Percentiles rank a stretch among this genome's conserved stretches.
These are phyloP conservation scores for Entonaema liquescens DNA, from an alignment of 495 filamentous ascomycete genomes.

Conservation along the genomic window DNA sequence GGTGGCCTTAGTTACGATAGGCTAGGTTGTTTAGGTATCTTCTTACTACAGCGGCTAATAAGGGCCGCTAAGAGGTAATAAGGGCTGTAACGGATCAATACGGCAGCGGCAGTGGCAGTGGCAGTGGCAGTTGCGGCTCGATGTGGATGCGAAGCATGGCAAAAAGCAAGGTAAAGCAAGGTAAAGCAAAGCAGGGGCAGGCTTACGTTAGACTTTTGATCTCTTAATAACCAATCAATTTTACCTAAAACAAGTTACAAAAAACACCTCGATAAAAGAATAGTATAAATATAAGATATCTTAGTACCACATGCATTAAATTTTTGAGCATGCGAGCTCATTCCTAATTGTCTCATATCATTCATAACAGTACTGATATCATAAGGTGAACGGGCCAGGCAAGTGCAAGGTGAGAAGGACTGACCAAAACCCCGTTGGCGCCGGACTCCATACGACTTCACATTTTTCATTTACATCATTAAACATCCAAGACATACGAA, in stretches of 20 bases:
- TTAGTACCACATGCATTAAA: slow-evolving; percentile 9
- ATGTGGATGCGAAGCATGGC: background rate
- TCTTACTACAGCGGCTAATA: slow-evolving; percentile 13
- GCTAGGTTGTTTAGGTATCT: background rate
- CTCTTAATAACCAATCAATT: slow-evolving; percentile 5
- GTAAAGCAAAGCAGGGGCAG: background rate
- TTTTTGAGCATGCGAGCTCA: slow-evolving; percentile 19
- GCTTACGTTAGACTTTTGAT: slow-evolving; percentile 23
- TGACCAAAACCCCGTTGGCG: background rate
- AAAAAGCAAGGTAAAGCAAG: too few species aligned
- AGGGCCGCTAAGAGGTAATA: too few species aligned
- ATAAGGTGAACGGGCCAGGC: background rate
- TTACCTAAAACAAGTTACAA: background rate
- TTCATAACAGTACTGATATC: background rate
- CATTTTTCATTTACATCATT: background rate
- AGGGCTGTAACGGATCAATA: slow-evolving; percentile 17
- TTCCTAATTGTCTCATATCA: slow-evolving; percentile 14
- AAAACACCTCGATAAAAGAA: slow-evolving; percentile 26
- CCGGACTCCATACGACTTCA: background rate
- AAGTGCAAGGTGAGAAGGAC: background rate
- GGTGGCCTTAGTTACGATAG: slow-evolving; percentile 31
- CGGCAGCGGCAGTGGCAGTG: slow-evolving; percentile 13
- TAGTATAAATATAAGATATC: slow-evolving; percentile 14
- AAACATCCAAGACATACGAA: too few species aligned
- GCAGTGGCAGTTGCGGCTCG: slow-evolving; percentile 10